Percentiles rank a stretch among this genome's conserved stretches.
Evolutionary conservation across 2,329 filamentous ascomycete species (phyloP).

Genomic region (Emergomyces africanus): DNA sequence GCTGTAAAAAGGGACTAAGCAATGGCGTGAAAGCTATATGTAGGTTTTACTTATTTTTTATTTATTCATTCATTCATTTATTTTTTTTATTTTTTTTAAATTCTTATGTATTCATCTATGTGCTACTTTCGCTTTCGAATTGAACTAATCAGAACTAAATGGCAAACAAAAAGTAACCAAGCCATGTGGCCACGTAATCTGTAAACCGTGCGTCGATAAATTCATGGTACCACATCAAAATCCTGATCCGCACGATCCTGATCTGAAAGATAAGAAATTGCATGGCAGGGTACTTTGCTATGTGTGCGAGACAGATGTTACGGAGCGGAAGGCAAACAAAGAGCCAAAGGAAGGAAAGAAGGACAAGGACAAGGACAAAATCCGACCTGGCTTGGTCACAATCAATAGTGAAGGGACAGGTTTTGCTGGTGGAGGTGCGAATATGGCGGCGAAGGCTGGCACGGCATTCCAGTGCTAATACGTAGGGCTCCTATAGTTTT

Average conservation of each 20-base stretch:
- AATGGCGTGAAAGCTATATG: constrained; percentile 70
- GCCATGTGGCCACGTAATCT: constrained; percentile 85
- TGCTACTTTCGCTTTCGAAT: background rate
- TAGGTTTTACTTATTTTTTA: too few relatives aligned
- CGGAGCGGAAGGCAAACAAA: constrained; percentile 25
- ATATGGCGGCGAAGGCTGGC: constrained; percentile 63
- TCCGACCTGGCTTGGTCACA: constrained; percentile 61
- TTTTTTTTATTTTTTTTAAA: too few relatives aligned
- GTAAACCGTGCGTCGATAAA: constrained; percentile 68
- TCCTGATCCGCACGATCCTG: constrained; percentile 47
- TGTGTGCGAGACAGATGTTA: constrained; percentile 74
- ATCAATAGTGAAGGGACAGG: constrained; percentile 81
- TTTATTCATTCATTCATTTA: background rate
- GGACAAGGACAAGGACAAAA: constrained; percentile 42
- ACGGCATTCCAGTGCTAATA: constrained; percentile 69
- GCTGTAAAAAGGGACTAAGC: constrained; percentile 68
- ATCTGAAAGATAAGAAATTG: constrained; percentile 35
- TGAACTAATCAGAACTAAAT: background rate
- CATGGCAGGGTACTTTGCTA: constrained; percentile 55
- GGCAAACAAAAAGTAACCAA: constrained; percentile 48
- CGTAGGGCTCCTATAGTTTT: background rate
- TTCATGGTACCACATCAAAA: constrained; percentile 55
- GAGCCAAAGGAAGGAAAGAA: constrained; percentile 27
- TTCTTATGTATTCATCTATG: background rate
- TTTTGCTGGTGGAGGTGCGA: constrained; percentile 77